Evolutionary conservation across 1,139 yeast genomes (phyloP), one percentile per base, ranked within the genome.

Genomic region (Blastobotrys persicus): DNA sequence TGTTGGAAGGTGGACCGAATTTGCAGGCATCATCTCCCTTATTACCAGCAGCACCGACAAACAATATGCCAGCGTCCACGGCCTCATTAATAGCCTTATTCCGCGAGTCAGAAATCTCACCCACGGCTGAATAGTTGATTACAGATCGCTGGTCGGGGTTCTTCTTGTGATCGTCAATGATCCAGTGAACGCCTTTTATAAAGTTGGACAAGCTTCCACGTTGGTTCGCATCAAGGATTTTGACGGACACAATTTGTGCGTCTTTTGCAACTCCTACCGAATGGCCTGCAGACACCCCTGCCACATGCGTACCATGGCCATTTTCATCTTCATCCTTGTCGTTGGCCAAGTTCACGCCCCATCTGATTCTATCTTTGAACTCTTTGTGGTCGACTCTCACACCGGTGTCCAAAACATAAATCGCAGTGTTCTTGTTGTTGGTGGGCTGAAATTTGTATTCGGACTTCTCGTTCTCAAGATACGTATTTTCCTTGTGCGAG

Each of bases 21-120:
- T 75, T 64, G 62, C 96, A 88, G 0, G 96, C 94, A 63, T 88
- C 81, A 13, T 76, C 66, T 57, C 85, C 83, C 39, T 83, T 77
- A 64, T 89, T 89, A 1, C 97, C 97, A 1, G 96, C 96, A 0
- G 96, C 96, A 1, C 78, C 94, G 12, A 88, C 89, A 37, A 88
- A 74, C 17, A 79, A 73, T 9, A 74, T 72, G 1, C 62, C 63
- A 0, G 91, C 88, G 5, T 85, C 88, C 2, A 88, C 75, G 0
- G 95, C 96, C 47, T 94, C 95, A 59, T 85, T 80, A 47, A 87
- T 91, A 44, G 95, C 95, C 71, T 81, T 65, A 67, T 86, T 91
- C 61, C 88, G 77, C 13, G 95, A 79, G 51, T 87, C 88, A 1
- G 94, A 84, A 66, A 82, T 83, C 58, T 89, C 91, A 63, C 95